Evolutionary conservation across 192 early-diverging fungal species (phyloP).

Genomic region (Backusella mclennaniae): DNA sequence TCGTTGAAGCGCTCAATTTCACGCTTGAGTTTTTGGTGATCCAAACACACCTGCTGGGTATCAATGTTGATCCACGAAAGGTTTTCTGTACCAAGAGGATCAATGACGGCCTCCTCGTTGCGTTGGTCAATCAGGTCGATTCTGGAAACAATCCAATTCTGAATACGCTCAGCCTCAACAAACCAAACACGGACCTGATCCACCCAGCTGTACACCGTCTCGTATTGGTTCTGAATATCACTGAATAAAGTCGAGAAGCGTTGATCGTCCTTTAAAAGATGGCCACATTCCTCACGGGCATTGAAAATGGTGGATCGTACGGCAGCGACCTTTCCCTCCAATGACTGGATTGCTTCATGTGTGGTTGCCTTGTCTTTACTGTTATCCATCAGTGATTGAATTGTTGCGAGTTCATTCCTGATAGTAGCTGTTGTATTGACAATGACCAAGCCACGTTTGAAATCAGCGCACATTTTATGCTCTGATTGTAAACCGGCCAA

Average conservation of each 20-base stretch:
- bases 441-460: constrained; percentile 1
- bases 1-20: constrained; percentile 42
- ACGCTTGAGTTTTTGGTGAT: constrained; percentile 33
- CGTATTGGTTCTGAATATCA: constrained; percentile 16
- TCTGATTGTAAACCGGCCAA: not conserved
- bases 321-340: constrained; percentile 27
- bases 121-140: constrained; percentile 32
- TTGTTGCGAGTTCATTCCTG: constrained; percentile 12
- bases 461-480: not conserved
- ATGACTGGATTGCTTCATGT: constrained; percentile 25
- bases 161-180: constrained; percentile 41
- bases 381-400: constrained; percentile 31
- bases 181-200: constrained; percentile 45
- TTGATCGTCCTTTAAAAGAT: constrained; percentile 9
- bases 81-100: constrained; percentile 25
- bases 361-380: constrained; percentile 30
- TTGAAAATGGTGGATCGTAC: constrained; percentile 21
- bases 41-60: constrained; percentile 24
- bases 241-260: not conserved
- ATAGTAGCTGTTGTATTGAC: not conserved
- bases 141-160: constrained; percentile 41
- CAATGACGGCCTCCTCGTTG: constrained; percentile 12
- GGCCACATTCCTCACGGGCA: constrained; percentile 18
- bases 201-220: constrained; percentile 27
- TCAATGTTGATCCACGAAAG: constrained; percentile 8